Evolutionary conservation across 2,329 filamentous ascomycete genomes (phyloP), one percentile per base, ranked within the genome.

Genomic region (Monascus ruber): DNA sequence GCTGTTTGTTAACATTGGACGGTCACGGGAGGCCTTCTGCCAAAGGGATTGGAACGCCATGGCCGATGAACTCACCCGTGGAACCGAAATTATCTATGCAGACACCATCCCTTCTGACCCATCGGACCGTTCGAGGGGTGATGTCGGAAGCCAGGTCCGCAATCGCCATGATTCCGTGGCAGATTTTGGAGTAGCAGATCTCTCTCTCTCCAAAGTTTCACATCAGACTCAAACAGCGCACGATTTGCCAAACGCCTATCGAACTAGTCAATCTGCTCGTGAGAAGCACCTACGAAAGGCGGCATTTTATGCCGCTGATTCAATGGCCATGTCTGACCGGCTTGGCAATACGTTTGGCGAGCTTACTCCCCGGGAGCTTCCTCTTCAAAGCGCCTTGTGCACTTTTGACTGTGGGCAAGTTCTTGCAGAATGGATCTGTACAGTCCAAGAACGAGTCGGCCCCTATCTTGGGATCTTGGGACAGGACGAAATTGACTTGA

Each of bases 391-490:
- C 9, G 85, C 87, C 1, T 80, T 96, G 71, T 95, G 89, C 60
- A 81, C 84, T 4, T 93, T 94, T 53, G 89, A 96, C 55, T 96
- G 89, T 55, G 83, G 85, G 2, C 88, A 95, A 55, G 86, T 96
- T 1, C 74, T 98, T 27, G 86, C 86, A 0, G 89, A 96, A 62
- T 98, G 89, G 89, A 76, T 91, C 32, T 84, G 85, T 4, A 91
- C 87, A 1, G 77, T 96, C 3, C 91, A 98, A 60, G 88, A 95
- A 54, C 82, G 91, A 6, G 83, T 95, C n/a, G 89, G 89, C 0
- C 79, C 79, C 4, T 94, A 91, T 52, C 63, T 96, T 5, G 89
- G 89, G 4, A 78, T 95, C 5, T 73, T 96, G 1, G 89, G 89
- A 8, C 81, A 83, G 42, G 84, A 94, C 46, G 74, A 83, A 0